Conservation (phyloP, 108 stramenopile species). For the Seminavis robusta region DNA sequence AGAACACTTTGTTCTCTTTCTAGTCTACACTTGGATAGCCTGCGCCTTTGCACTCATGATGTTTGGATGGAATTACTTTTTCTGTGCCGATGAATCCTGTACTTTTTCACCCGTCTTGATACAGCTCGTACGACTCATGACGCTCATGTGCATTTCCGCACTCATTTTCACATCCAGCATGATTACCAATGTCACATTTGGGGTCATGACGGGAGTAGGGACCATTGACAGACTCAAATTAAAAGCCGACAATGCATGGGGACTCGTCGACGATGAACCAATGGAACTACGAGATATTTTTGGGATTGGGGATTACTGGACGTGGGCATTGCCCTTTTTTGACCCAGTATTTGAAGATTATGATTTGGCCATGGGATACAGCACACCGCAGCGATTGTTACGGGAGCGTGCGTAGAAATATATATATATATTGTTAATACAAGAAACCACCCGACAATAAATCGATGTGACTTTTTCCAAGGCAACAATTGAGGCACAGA, state of each 20-base stretch:
- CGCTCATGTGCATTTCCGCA: slow-evolving; percentile 47
- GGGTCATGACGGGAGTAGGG: slow-evolving; percentile 76
- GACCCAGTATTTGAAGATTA: slow-evolving; percentile 76
- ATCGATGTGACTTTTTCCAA: too few species aligned
- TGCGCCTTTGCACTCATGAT: slow-evolving; percentile 59
- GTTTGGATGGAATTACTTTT: slow-evolving; percentile 68
- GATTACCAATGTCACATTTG: slow-evolving; percentile 75
- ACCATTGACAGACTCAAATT: slow-evolving; percentile 81
- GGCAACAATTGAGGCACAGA: too few species aligned
- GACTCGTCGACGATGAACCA: slow-evolving; percentile 58
- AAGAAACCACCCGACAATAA: too few species aligned
- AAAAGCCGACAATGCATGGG: slow-evolving; percentile 53
- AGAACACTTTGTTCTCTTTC: slow-evolving; percentile 75
- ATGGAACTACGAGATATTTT: slow-evolving; percentile 61
- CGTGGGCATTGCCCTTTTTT: slow-evolving; percentile 61
- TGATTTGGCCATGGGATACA: slow-evolving; percentile 68
- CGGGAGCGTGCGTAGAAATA: too few species aligned
- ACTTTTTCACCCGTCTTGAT: slow-evolving; percentile 46
- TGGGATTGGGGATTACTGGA: slow-evolving; percentile 66
- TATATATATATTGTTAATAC: too few species aligned
- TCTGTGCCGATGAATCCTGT: slow-evolving; percentile 61
- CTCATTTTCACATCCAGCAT: slow-evolving; percentile 68
- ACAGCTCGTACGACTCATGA: slow-evolving; percentile 57
- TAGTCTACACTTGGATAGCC: slow-evolving; percentile 64
- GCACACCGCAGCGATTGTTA: slow-evolving; percentile 48